Evolutionary conservation across 139 green algal species (phyloP).

Genomic region (Micromonas commoda): DNA sequence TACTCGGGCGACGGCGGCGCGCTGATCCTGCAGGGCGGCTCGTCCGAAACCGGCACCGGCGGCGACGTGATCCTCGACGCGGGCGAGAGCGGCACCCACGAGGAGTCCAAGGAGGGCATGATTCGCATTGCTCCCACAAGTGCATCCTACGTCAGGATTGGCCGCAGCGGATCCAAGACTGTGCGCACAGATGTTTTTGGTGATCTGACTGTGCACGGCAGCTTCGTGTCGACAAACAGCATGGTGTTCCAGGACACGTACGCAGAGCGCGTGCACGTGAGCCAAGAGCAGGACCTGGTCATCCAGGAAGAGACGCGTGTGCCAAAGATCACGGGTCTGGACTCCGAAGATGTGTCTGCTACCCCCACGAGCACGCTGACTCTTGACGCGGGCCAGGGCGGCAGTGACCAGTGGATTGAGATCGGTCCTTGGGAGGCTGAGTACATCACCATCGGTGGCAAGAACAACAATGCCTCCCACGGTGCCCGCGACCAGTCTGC

Average conservation of each 20-base stretch:
- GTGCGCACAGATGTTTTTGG: constrained; percentile 18
- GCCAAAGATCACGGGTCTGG: constrained; percentile 19
- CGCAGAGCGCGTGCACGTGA: not conserved
- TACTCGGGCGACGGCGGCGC: constrained; percentile 2
- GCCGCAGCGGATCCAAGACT: not conserved
- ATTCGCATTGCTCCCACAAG: constrained; percentile 10
- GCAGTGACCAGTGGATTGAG: not conserved
- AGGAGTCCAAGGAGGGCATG: not conserved
- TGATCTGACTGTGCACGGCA: constrained; percentile 19
- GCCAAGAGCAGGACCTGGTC: not conserved
- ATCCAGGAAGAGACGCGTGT: constrained; percentile 10
- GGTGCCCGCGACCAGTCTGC: not conserved
- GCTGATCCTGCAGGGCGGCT: not conserved
- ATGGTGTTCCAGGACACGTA: constrained; percentile 16
- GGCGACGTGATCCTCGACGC: constrained; percentile 19
- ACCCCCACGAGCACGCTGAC: not conserved
- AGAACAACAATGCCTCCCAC: not conserved
- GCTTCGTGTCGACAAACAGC: not conserved
- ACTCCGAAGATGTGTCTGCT: not conserved
- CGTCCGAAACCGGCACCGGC: not conserved
- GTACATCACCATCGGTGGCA: not conserved
- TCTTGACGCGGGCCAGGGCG: not conserved
- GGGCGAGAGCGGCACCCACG: constrained; percentile 7
- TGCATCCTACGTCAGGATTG: not conserved
- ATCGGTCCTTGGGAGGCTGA: not conserved